Evolutionary conservation across 1,284 basidiomycete species (phyloP), one percentile per base, ranked within the genome.

Genomic region (Rugosomyces carneus): DNA sequence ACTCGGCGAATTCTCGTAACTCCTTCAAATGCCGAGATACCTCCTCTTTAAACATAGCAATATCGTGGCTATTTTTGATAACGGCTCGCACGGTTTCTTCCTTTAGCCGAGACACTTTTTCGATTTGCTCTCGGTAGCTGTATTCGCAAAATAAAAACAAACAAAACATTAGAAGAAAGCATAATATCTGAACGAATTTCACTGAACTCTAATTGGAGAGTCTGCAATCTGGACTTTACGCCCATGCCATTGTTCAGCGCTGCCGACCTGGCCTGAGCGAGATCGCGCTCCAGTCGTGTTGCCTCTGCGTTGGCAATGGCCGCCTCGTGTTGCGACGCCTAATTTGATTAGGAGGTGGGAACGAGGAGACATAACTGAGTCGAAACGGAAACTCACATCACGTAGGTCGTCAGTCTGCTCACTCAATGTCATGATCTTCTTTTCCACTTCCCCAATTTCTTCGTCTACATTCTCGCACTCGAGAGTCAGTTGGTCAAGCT

Each of bases 71-170:
- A 61, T 81, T 88, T 69, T 87, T 88, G 51, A 85, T 74, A 50
- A 89, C 85, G n/a, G 81, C 81, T 1, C 84, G 76, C 32, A 85
- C 75, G 0, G 83, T 86, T 53, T 88, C 85, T 47, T 89, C 84
- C 53, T 78, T 81, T 19, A 89, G 59, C 39, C 81, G 73, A 42
- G 75, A 74, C 18, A 84, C 76, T 55, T 82, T 84, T 52, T 84
- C 83, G 8, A 85, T 64, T 57, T 89, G 86, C 58, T 89, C 85
- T 50, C 78, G 77, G 58, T 86, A 82, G 43, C 86, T 89, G 42
- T 24, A 13, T 13, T 24, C 18, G 23, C 57, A 24, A 29, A 45
- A 41, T n/a, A n/a, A n/a, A n/a, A n/a, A n/a, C n/a, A n/a, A n/a
- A n/a, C n/a, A 42, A 19, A 29, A 31, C 15, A 42, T 37, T 7